These are phyloP conservation scores for Aspergillus aculeatus DNA, from an alignment of 2,329 filamentous ascomycete species.

Conservation along the genomic window DNA sequence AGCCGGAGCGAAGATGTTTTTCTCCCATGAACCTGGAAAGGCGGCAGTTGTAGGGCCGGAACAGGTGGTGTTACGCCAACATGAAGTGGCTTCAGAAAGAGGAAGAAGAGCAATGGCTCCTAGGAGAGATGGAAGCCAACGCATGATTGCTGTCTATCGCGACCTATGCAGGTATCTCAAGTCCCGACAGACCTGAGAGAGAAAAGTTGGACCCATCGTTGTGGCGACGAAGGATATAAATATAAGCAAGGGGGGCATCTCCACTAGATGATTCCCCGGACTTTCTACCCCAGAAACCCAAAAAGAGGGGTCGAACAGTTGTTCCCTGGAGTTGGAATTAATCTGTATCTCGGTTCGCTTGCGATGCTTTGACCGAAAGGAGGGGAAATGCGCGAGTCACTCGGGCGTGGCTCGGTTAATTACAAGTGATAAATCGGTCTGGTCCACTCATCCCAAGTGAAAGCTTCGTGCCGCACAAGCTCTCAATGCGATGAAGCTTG, in stretches of 20 bases:
- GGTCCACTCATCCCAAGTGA: background rate
- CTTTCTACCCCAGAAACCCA: constrained; percentile 5
- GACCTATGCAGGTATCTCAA: background rate
- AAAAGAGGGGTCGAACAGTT: constrained; percentile 8
- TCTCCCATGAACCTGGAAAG: constrained; percentile 59
- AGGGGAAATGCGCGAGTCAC: background rate
- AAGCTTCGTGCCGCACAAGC: background rate
- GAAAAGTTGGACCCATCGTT: background rate
- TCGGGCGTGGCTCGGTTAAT: background rate
- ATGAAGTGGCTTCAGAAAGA: constrained; percentile 31
- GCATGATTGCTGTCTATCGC: background rate
- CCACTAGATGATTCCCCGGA: constrained; percentile 4
- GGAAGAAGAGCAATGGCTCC: constrained; percentile 17
- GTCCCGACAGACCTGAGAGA: background rate
- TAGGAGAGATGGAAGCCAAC: constrained; percentile 13
- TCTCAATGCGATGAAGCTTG: background rate
- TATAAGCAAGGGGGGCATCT: background rate
- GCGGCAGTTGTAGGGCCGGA: constrained; percentile 50
- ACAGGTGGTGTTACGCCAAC: constrained; percentile 59
- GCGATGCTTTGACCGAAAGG: constrained; percentile 4
- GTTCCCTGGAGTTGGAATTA: constrained; percentile 1
- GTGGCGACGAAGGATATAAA: background rate
- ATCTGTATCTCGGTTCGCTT: constrained; percentile 3
- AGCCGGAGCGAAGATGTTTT: constrained; percentile 56
- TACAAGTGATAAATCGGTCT: background rate